Percentiles rank a stretch among this genome's conserved stretches.
Evolutionary conservation across 1,284 basidiomycete species (phyloP).

Genomic region (Bjerkandera adusta): DNA sequence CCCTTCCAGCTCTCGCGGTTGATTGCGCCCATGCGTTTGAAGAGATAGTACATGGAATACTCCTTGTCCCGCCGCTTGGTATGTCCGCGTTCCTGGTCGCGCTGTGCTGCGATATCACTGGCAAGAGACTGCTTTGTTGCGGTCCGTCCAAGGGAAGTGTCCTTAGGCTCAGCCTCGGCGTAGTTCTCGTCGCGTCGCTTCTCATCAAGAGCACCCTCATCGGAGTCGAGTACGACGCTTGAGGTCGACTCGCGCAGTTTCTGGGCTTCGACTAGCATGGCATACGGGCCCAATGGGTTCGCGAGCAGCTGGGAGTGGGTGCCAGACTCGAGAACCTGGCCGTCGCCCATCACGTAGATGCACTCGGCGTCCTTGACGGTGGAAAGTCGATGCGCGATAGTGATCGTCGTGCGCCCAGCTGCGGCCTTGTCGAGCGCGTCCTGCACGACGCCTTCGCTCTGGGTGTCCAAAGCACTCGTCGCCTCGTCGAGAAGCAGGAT

Average conservation of each 20-base stretch:
- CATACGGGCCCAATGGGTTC: conserved; percentile 65
- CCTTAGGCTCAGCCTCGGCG: conserved; percentile 55
- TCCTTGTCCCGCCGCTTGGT: conserved; percentile 33
- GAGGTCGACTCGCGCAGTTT: conserved; percentile 57
- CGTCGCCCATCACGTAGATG: conserved; percentile 88
- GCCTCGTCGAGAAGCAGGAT: conserved; percentile 88
- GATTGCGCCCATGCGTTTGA: conserved; percentile 68
- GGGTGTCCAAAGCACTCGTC: conserved; percentile 87
- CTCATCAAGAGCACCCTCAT: conserved; percentile 29
- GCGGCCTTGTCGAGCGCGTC: conserved; percentile 92
- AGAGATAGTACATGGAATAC: conserved; percentile 52
- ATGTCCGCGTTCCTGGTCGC: conserved; percentile 25
- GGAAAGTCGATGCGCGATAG: conserved; percentile 73
- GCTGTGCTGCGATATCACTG: conserved; percentile 56
- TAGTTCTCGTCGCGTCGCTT: conserved; percentile 33
- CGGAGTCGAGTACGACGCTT: conserved; percentile 27
- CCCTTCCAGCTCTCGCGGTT: conserved; percentile 55
- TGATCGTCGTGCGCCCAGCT: conserved; percentile 64
- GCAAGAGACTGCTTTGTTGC: conserved; percentile 66
- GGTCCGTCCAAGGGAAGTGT: conserved; percentile 62
- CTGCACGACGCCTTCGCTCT: conserved; percentile 90
- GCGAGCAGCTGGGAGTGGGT: conserved; percentile 76
- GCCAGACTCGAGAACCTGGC: conserved; percentile 80
- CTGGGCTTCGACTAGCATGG: conserved; percentile 77
- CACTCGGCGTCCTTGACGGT: conserved; percentile 82